Evolutionary conservation across 352 stramenopile species (phyloP).

Genomic region (Phytophthora crassamura): DNA sequence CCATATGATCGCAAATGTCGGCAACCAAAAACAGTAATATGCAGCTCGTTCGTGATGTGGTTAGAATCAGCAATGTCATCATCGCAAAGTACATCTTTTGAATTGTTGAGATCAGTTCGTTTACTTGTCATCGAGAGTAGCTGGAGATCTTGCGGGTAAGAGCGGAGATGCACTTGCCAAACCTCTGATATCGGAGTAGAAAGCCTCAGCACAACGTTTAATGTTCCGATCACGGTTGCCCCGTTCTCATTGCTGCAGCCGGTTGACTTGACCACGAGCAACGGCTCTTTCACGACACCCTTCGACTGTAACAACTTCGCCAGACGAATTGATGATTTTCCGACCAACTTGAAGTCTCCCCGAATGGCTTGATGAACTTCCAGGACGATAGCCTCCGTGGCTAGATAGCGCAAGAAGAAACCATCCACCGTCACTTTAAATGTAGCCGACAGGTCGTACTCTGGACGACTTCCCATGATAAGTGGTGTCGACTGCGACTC

Average conservation of each 20-base stretch:
- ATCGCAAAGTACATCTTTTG: conserved; percentile 20
- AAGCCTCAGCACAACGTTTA: conserved; percentile 88
- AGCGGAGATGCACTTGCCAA: conserved; percentile 90
- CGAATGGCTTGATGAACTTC: conserved; percentile 91
- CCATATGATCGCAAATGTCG: conserved; percentile 56
- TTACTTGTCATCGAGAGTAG: conserved; percentile 45
- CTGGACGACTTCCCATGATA: conserved; percentile 76
- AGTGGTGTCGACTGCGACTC: conserved; percentile 93
- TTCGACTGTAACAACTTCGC: conserved; percentile 75
- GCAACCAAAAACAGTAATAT: conserved; percentile 75
- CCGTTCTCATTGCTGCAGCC: conserved; percentile 25
- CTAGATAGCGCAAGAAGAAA: conserved; percentile 93
- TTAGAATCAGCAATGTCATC: conserved; percentile 33
- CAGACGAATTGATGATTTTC: conserved; percentile 69
- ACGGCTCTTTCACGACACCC: conserved; percentile 74
- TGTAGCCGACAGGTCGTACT: conserved; percentile 92
- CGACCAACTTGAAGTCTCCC: conserved; percentile 91
- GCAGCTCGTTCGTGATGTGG: conserved; percentile 59
- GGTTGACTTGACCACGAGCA: conserved; percentile 53
- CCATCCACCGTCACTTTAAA: conserved; percentile 94
- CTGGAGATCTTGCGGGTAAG: conserved; percentile 85
- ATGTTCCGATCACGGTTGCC: conserved; percentile 56
- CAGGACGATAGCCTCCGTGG: conserved; percentile 85
- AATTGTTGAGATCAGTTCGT: not conserved
- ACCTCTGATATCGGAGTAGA: conserved; percentile 92